These are phyloP conservation scores for Lentinula edodes DNA, from an alignment of 768 basidiomycete genomes.

Conservation along the genomic window DNA sequence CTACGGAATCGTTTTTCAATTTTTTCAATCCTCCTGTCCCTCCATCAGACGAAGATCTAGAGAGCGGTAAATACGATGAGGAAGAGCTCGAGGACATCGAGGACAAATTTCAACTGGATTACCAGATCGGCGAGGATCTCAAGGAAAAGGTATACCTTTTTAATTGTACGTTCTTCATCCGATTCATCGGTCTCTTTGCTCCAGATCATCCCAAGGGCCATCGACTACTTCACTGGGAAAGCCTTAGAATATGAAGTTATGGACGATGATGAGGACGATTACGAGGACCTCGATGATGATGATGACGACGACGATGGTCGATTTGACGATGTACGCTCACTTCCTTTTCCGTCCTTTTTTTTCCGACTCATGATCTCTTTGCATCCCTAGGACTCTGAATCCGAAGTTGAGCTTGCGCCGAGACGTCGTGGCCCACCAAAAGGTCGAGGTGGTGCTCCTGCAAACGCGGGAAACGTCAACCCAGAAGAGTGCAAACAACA, in stretches of 20 bases:
- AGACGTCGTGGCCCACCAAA: conserved; percentile 56
- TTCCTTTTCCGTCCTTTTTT: conserved; percentile 5
- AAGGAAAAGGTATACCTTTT: conserved; percentile 78
- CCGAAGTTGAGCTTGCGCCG: conserved; percentile 53
- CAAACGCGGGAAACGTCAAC: conserved; percentile 47
- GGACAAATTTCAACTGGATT: conserved; percentile 91
- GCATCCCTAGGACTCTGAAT: conserved; percentile 58
- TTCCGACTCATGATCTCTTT: conserved; percentile 10
- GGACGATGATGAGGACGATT: conserved; percentile 52
- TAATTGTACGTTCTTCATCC: conserved; percentile 3
- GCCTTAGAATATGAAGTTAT: conserved; percentile 75
- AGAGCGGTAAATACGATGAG: conserved; percentile 69
- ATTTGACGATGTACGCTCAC: conserved; percentile 44
- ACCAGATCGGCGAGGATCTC: conserved; percentile 96
- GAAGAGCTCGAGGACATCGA: conserved; percentile 89
- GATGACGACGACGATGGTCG: conserved; percentile 39
- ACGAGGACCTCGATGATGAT: conserved; percentile 48
- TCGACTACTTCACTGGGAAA: conserved; percentile 98
- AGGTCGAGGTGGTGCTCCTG: conserved; percentile 39
- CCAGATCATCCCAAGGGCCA: conserved; percentile 88
- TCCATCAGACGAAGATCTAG: conserved; percentile 62
- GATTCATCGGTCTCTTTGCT: neutral
- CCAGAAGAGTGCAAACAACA: conserved; percentile 93
- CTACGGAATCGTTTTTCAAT: conserved; percentile 97
- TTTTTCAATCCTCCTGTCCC: conserved; percentile 87